phyloP scores from a whole-genome alignment of 2,329 filamentous ascomycete genomes.

The Leptographium lundbergii region DNA sequence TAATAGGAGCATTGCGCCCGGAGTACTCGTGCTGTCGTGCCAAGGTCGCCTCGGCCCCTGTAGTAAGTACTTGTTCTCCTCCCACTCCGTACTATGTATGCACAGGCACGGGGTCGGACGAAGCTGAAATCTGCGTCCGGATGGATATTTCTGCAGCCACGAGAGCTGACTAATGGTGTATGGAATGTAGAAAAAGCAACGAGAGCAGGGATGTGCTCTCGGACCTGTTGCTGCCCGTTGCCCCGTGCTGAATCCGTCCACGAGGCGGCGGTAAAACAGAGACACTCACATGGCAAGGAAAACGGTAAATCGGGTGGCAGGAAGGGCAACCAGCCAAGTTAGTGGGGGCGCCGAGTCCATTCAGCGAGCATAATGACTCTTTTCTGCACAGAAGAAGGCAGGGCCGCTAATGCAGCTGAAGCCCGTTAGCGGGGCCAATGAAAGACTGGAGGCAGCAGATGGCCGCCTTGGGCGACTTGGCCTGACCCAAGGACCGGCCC shows the following conservation, averaged over 20 bases:
- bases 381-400: not conserved
- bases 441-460: not conserved
- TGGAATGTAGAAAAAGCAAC: not conserved
- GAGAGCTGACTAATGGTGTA: not conserved
- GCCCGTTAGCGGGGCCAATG: not conserved
- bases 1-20: not conserved
- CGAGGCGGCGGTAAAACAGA: not conserved
- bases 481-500: too few relatives aligned
- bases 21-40: too few relatives aligned
- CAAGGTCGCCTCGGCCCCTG: too few relatives aligned
- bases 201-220: not conserved
- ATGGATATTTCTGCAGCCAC: not conserved
- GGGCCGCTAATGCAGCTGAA: constrained; percentile 2
- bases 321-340: not conserved
- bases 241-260: not conserved
- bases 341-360: not conserved
- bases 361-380: not conserved
- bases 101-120: not conserved
- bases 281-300: not conserved
- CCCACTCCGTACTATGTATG: not conserved
- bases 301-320: constrained; percentile 1
- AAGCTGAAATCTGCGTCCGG: not conserved
- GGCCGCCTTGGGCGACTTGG: not conserved
- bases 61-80: not conserved
- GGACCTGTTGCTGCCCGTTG: not conserved